phyloP scores from a whole-genome alignment of 2,329 filamentous ascomycete genomes.

The Diplodia scrobiculata region DNA sequence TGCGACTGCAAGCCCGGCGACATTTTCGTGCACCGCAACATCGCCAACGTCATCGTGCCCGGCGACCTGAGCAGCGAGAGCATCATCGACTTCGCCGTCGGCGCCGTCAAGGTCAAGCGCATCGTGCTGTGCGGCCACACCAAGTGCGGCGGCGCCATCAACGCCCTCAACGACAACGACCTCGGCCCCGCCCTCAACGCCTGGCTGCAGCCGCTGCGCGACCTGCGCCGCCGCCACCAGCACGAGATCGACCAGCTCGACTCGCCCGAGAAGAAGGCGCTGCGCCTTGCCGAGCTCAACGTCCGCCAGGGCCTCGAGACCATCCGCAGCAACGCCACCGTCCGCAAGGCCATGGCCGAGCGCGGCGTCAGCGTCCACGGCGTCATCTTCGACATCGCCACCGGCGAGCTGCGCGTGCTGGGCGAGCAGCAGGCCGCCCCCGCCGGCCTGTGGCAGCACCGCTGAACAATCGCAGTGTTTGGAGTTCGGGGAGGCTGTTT shows the following conservation, averaged over 20 bases:
- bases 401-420: constrained; percentile 21
- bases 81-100: constrained; percentile 79
- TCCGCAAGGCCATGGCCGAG: constrained; percentile 70
- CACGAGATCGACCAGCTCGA: constrained; percentile 52
- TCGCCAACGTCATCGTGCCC: constrained; percentile 77
- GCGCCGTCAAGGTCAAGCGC: constrained; percentile 67
- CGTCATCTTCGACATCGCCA: constrained; percentile 67
- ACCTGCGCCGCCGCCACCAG: constrained; percentile 57
- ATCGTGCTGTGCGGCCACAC: constrained; percentile 65
- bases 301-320: constrained; percentile 66
- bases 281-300: constrained; percentile 74
- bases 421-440: constrained; percentile 11
- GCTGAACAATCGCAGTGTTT: not conserved
- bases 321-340: constrained; percentile 67
- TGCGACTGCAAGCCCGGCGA: constrained; percentile 78
- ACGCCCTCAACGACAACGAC: constrained; percentile 58
- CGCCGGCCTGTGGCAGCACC: constrained; percentile 21
- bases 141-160: constrained; percentile 61
- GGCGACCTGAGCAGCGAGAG: constrained; percentile 74
- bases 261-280: constrained; percentile 53
- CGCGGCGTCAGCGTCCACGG: constrained; percentile 75
- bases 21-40: constrained; percentile 87
- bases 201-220: constrained; percentile 62
- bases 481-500: constrained; percentile 10
- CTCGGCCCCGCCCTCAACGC: constrained; percentile 61